Conservation (phyloP, 345 rosid genomes). For the Pseudoturritis turrita region DNA sequence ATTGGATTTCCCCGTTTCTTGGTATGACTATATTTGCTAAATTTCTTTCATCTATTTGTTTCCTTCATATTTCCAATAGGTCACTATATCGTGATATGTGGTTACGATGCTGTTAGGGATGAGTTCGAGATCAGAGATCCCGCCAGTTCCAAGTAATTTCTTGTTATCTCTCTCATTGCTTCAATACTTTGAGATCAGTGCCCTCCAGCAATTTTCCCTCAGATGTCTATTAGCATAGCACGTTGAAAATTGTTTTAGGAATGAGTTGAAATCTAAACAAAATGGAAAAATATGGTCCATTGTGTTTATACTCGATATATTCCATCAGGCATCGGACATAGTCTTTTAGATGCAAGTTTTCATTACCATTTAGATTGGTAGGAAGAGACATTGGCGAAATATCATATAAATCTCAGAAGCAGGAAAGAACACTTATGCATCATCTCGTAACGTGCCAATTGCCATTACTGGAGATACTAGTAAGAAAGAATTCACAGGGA, state of each 20-base stretch:
- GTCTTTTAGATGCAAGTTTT: neutral
- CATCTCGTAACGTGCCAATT: neutral
- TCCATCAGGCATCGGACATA: neutral
- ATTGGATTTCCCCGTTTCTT: neutral
- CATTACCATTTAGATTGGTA: neutral
- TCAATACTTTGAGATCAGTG: neutral
- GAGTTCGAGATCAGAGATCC: conserved; percentile 99
- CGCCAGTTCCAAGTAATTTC: conserved; percentile 72
- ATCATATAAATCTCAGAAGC: neutral
- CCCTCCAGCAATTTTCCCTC: neutral
- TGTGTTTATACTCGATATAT: neutral
- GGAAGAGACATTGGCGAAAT: neutral
- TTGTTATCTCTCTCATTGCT: neutral
- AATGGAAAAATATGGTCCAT: neutral
- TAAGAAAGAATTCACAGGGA: too few relatives aligned
- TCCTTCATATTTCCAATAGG: conserved; percentile 41
- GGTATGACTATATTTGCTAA: neutral
- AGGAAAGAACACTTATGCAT: neutral
- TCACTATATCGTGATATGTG: conserved; percentile 86
- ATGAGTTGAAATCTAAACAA: neutral
- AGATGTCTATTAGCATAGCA: neutral
- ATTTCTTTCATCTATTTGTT: neutral
- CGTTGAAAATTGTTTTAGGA: neutral
- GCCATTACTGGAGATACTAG: neutral
- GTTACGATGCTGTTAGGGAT: conserved; percentile 65